Conservation (phyloP, 2,329 filamentous ascomycete species). For the Phyllosticta citribraziliensis region DNA sequence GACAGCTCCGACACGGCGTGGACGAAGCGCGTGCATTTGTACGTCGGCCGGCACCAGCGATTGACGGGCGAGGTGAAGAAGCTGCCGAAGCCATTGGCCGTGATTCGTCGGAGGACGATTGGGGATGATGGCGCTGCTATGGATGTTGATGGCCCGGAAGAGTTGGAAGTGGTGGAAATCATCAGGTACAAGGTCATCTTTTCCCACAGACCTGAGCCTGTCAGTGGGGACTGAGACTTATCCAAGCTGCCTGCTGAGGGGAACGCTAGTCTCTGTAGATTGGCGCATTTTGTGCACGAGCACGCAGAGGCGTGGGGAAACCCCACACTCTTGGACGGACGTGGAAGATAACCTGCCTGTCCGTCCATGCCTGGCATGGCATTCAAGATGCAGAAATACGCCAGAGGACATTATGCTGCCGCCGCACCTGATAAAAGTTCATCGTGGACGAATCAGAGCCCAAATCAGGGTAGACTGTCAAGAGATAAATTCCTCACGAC, state of each 20-base stretch:
- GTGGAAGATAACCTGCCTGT: too few relatives aligned
- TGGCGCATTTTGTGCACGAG: neutral
- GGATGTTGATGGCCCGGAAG: slow-evolving; percentile 26
- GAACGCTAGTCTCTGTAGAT: neutral
- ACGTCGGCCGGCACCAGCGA: slow-evolving; percentile 79
- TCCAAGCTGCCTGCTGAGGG: neutral
- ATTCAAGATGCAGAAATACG: too few relatives aligned
- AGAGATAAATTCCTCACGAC: too few relatives aligned
- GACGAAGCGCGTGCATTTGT: slow-evolving; percentile 87
- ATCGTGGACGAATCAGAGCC: too few relatives aligned
- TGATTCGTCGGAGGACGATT: slow-evolving; percentile 50
- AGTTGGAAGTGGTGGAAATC: slow-evolving; percentile 78
- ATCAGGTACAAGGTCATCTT: slow-evolving; percentile 83
- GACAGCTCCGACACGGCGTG: slow-evolving; percentile 52
- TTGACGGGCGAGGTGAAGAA: slow-evolving; percentile 87
- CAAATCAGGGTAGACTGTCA: too few relatives aligned
- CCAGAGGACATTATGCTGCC: too few relatives aligned
- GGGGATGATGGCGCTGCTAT: slow-evolving; percentile 15
- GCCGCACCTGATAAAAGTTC: too few relatives aligned
- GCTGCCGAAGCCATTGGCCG: slow-evolving; percentile 63
- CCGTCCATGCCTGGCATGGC: too few relatives aligned
- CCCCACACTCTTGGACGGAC: too few relatives aligned
- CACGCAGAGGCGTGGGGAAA: neutral
- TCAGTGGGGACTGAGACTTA: slow-evolving; percentile 26
- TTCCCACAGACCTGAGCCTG: slow-evolving; percentile 73